A percentile compares a stretch with the other conserved stretches of the same genome.
These are phyloP conservation scores for Fusarium caatingaense DNA, from an alignment of 2,329 filamentous ascomycete genomes.

Conservation along the genomic window DNA sequence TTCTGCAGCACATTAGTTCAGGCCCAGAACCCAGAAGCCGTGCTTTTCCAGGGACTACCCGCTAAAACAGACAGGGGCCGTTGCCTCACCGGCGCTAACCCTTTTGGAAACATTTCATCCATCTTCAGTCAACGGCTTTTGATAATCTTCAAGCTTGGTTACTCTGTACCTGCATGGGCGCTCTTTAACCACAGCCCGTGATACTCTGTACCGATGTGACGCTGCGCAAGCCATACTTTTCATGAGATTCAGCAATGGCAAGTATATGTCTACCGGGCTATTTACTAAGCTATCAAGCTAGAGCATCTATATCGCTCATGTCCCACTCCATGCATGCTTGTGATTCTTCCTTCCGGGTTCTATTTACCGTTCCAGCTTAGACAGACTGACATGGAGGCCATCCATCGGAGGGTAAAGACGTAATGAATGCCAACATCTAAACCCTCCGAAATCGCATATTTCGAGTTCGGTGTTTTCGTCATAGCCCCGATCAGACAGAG, in stretches of 20 bases:
- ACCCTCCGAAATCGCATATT: neutral
- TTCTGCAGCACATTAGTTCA: neutral
- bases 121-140: conserved; percentile 6
- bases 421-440: neutral
- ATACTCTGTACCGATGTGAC: neutral
- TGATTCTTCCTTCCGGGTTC: conserved; percentile 4
- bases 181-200: neutral
- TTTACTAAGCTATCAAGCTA: neutral
- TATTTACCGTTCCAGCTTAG: conserved; percentile 15
- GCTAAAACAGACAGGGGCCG: conserved; percentile 27
- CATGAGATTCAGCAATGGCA: neutral
- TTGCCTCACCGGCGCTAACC: conserved; percentile 14
- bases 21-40: conserved; percentile 25
- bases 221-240: neutral
- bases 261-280: neutral
- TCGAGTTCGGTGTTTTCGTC: neutral
- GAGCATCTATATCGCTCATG: conserved; percentile 14
- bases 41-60: conserved; percentile 32
- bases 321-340: conserved; percentile 21
- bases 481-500: neutral
- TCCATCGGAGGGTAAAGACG: neutral
- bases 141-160: conserved; percentile 34
- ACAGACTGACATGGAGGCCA: neutral
- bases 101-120: neutral
- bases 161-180: conserved; percentile 17